Percentiles rank a stretch among this genome's conserved stretches.
phyloP scores from a whole-genome alignment of 345 rosid genomes.

The Brassica nigra region DNA sequence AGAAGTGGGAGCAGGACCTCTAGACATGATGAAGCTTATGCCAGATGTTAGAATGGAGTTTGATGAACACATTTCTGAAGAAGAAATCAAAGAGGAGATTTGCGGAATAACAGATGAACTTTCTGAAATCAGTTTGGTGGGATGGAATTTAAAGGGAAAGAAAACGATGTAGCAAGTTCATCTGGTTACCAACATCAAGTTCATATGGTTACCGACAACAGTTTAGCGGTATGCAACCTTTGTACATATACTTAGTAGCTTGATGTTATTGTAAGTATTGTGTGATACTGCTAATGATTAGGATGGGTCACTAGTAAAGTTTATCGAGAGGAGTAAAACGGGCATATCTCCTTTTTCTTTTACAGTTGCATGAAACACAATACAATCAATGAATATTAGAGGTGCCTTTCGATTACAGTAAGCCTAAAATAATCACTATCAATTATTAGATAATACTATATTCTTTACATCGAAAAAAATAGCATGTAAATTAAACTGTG shows the following conservation, averaged over 20 bases:
- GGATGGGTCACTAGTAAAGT: not conserved
- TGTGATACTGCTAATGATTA: not conserved
- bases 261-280: not conserved
- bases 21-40: not conserved
- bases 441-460: not conserved
- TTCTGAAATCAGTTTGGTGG: not conserved
- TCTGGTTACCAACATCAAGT: not conserved
- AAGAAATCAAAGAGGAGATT: not conserved
- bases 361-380: not conserved
- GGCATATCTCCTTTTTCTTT: too few relatives aligned
- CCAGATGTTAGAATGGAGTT: not conserved
- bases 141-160: not conserved
- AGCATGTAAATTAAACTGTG: constrained; percentile 17
- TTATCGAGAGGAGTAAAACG: too few relatives aligned
- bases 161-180: not conserved
- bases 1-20: not conserved
- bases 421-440: not conserved
- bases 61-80: not conserved
- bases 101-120: not conserved
- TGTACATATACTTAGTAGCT: not conserved
- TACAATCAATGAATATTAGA: not conserved
- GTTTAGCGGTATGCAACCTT: too few relatives aligned
- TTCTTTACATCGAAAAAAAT: not conserved
- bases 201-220: not conserved
- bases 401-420: not conserved